These are phyloP conservation scores for Citrullus colocynthis DNA, from an alignment of 306 rosid species.

Conservation along the genomic window DNA sequence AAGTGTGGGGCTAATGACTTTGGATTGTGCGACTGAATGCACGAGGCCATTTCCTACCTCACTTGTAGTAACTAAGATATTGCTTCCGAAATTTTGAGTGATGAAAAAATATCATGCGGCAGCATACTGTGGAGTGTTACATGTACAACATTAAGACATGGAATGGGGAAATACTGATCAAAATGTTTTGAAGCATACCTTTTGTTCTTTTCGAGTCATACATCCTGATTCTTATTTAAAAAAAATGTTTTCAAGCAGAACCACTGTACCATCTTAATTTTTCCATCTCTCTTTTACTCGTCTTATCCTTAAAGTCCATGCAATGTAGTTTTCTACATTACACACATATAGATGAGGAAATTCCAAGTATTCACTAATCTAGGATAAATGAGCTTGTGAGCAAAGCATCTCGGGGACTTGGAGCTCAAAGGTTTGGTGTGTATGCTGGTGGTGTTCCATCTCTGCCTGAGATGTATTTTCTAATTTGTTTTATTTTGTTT, in stretches of 20 bases:
- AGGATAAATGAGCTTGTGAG: neutral
- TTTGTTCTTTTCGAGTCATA: neutral
- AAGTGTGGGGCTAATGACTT: neutral
- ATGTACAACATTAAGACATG: neutral
- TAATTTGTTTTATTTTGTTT: neutral
- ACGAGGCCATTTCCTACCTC: neutral
- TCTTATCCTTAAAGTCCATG: neutral
- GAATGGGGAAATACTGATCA: neutral
- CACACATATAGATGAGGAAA: neutral
- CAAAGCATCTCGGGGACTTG: neutral
- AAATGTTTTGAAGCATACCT: neutral
- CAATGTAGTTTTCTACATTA: neutral
- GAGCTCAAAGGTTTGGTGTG: neutral
- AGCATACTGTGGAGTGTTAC: neutral
- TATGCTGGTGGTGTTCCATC: constrained; percentile 5
- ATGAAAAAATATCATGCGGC: neutral
- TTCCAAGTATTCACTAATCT: neutral
- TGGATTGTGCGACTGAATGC: constrained; percentile 11
- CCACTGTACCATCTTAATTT: neutral
- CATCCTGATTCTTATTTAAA: neutral
- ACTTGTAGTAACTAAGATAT: neutral
- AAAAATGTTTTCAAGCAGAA: neutral
- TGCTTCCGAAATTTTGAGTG: neutral
- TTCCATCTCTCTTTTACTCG: neutral
- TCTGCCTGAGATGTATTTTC: neutral